phyloP scores from a whole-genome alignment of 2,329 filamentous ascomycete genomes.

The Cladophialophora bantiana region DNA sequence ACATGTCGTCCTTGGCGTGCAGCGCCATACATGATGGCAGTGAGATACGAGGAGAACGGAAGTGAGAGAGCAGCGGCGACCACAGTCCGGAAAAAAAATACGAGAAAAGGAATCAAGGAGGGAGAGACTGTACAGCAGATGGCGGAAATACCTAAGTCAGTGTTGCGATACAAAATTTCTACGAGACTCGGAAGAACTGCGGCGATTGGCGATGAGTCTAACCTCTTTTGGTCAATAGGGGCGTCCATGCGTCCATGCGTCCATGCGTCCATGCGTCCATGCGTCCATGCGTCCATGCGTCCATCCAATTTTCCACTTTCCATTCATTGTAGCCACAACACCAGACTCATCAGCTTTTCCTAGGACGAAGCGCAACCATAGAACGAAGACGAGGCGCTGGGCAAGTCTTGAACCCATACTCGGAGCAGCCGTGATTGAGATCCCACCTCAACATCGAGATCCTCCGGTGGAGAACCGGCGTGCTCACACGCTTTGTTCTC shows the following conservation, averaged over 20 bases:
- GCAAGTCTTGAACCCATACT: too few relatives aligned
- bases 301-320: too few relatives aligned
- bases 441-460: too few relatives aligned
- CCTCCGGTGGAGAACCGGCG: too few relatives aligned
- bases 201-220: neutral
- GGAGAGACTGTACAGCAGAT: neutral
- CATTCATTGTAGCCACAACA: too few relatives aligned
- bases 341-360: too few relatives aligned
- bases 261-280: neutral
- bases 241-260: neutral
- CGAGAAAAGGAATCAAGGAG: neutral
- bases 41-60: neutral
- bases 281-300: neutral
- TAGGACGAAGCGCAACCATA: too few relatives aligned
- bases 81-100: neutral
- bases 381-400: too few relatives aligned
- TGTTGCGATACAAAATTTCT: conserved; percentile 20
- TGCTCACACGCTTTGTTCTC: neutral
- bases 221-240: neutral
- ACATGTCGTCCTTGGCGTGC: conserved; percentile 33
- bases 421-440: too few relatives aligned
- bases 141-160: neutral
- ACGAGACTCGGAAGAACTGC: conserved; percentile 10
- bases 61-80: neutral
- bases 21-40: conserved; percentile 42